Conservation (phyloP, 352 stramenopile species). For the Blastocystis sp. region DNA sequence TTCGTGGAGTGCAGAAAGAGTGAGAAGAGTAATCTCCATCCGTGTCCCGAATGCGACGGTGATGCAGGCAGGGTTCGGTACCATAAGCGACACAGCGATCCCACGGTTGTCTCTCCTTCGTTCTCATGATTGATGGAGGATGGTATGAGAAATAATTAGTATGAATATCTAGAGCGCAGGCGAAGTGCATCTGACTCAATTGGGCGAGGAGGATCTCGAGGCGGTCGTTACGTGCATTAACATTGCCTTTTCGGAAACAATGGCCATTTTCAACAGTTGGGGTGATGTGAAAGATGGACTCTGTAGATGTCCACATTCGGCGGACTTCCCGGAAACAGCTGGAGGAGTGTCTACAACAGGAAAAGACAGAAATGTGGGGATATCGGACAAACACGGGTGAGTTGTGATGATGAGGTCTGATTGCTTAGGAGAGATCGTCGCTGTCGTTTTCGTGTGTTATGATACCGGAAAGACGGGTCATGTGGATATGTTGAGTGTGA, state of each 20-base stretch:
- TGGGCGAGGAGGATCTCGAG: neutral
- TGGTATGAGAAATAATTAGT: neutral
- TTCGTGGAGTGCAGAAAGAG: neutral
- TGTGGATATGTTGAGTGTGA: constrained; percentile 13
- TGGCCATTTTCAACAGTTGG: constrained; percentile 29
- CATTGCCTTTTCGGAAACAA: constrained; percentile 37
- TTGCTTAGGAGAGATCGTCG: neutral
- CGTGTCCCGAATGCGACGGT: neutral
- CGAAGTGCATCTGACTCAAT: constrained; percentile 10
- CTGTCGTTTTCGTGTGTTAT: neutral
- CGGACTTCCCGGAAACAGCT: constrained; percentile 4
- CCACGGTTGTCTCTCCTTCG: neutral
- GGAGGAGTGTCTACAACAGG: neutral
- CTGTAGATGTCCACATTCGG: constrained; percentile 40
- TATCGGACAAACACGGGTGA: neutral
- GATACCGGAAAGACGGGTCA: neutral
- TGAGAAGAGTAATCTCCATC: neutral
- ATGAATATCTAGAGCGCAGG: neutral
- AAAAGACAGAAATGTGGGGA: constrained; percentile 15
- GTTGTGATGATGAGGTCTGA: neutral
- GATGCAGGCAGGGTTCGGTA: neutral
- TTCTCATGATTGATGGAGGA: no score
- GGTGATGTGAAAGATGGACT: neutral
- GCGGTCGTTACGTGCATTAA: constrained; percentile 20
- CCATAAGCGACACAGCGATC: neutral